These are phyloP conservation scores for Erodium texanum DNA, from an alignment of 441 rosid genomes.

Conservation along the genomic window DNA sequence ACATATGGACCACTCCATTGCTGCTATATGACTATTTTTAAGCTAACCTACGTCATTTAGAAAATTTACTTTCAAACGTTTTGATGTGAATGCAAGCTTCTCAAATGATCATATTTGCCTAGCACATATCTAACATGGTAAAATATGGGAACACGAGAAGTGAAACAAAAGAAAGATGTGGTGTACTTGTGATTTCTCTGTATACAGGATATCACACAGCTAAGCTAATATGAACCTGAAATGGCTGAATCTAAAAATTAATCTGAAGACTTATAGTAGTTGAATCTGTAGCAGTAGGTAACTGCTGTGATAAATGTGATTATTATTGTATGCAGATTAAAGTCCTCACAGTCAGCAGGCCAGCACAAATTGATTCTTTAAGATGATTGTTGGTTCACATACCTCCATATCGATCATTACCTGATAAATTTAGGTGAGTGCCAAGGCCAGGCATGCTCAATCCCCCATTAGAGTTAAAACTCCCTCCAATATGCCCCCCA, in stretches of 20 bases:
- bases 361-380: not conserved
- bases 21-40: not conserved
- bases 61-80: not conserved
- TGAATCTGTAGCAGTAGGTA: not conserved
- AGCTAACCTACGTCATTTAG: not conserved
- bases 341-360: not conserved
- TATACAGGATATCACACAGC: not conserved
- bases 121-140: not conserved
- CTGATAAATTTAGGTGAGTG: slow-evolving; percentile 63
- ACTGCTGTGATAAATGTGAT: not conserved
- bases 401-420: slow-evolving; percentile 41
- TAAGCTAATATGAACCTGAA: not conserved
- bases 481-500: slow-evolving; percentile 77
- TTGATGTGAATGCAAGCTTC: not conserved
- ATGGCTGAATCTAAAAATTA: not conserved
- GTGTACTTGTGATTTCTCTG: not conserved
- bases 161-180: not conserved
- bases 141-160: not conserved
- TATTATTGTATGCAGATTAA: not conserved
- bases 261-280: not conserved
- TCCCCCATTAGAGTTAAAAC: slow-evolving; percentile 71
- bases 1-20: not conserved
- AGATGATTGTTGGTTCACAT: not conserved
- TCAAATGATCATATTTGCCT: not conserved
- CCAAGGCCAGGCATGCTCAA: slow-evolving; percentile 70